Conservation (phyloP, 768 basidiomycete species). For the Mycena venus region DNA sequence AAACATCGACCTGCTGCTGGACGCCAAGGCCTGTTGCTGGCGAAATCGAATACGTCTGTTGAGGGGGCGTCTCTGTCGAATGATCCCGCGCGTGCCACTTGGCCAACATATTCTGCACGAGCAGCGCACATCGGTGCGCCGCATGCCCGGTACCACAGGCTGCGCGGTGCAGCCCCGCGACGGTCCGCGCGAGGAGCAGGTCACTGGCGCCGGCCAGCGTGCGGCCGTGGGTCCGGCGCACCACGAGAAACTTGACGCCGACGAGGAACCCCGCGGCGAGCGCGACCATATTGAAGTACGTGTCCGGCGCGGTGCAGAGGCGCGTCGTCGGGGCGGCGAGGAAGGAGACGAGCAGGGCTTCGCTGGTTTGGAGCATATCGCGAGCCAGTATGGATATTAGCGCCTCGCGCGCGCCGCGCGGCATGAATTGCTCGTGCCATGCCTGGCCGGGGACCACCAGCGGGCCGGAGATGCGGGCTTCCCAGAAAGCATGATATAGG, state of each 20-base stretch:
- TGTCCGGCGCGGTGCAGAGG: constrained; percentile 21
- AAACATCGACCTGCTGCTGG: not conserved
- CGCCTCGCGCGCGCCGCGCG: not conserved
- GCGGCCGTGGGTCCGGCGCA: not conserved
- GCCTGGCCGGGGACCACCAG: not conserved
- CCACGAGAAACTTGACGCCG: constrained; percentile 48
- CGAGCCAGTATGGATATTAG: not conserved
- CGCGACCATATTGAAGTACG: constrained; percentile 47
- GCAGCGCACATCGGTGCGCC: not conserved
- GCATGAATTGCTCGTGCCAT: not conserved
- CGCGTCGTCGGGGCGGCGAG: not conserved
- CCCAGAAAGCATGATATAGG: constrained; percentile 11
- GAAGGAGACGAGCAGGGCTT: constrained; percentile 10
- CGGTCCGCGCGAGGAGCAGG: constrained; percentile 10
- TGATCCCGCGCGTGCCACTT: constrained; percentile 5
- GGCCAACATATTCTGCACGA: not conserved
- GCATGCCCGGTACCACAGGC: constrained; percentile 14
- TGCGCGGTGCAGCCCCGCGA: not conserved
- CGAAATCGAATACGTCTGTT: not conserved
- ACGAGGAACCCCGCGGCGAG: constrained; percentile 46
- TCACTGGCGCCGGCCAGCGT: constrained; percentile 19
- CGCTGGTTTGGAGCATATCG: constrained; percentile 17
- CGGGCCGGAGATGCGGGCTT: not conserved
- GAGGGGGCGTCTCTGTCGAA: not conserved
- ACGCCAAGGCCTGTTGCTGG: not conserved